These are phyloP conservation scores for Eucalyptus guilfoylei DNA, from an alignment of 345 rosid species.

Conservation along the genomic window DNA sequence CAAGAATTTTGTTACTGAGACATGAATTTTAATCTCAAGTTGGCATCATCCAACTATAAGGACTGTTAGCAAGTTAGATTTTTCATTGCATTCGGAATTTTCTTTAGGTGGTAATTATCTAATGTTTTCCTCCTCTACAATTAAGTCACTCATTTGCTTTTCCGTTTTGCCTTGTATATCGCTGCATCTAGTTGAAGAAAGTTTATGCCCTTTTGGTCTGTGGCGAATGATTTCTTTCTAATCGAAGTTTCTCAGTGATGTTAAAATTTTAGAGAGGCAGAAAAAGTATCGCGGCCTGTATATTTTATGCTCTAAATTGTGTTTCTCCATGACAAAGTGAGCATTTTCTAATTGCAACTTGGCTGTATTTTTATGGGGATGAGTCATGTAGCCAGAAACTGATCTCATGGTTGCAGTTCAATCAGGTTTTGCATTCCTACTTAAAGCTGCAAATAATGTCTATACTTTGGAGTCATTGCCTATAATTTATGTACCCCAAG, in stretches of 20 bases:
- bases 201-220: not conserved
- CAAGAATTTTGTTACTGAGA: not conserved
- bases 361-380: not conserved
- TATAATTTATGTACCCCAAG: slow-evolving; percentile 1
- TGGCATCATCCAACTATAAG: not conserved
- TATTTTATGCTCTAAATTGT: not conserved
- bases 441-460: not conserved
- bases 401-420: not conserved
- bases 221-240: not conserved
- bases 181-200: not conserved
- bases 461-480: not conserved
- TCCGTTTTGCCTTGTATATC: not conserved
- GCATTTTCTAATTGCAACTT: not conserved
- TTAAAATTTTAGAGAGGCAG: not conserved
- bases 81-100: not conserved
- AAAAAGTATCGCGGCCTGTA: not conserved
- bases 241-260: not conserved
- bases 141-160: not conserved
- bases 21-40: not conserved
- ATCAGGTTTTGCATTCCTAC: not conserved
- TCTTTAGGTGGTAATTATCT: not conserved
- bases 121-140: not conserved
- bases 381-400: not conserved
- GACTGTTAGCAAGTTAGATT: not conserved
- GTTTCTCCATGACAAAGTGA: not conserved